A percentile compares a stretch with the other conserved stretches of the same genome.
Conservation (phyloP, 2,329 filamentous ascomycete genomes). For the Colletotrichum graminicola region DNA sequence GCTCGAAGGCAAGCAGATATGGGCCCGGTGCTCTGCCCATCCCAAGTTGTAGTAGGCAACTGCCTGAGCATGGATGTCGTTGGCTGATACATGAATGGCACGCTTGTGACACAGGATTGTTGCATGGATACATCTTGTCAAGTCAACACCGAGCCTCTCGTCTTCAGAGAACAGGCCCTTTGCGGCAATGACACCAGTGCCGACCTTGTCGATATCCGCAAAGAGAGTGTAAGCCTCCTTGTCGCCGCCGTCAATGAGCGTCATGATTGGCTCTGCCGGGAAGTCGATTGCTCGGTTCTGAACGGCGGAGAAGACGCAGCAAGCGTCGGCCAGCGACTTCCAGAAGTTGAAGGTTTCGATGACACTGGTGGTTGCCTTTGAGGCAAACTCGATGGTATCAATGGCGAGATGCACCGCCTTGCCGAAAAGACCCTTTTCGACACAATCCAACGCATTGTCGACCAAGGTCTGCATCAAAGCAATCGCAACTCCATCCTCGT, state of each 20-base stretch:
- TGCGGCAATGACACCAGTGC: conserved; percentile 59
- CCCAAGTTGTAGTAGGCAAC: conserved; percentile 98
- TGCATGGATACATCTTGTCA: conserved; percentile 74
- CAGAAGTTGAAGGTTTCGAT: conserved; percentile 90
- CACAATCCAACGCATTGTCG: conserved; percentile 80
- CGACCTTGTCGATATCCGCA: conserved; percentile 75
- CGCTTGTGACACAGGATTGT: conserved; percentile 89
- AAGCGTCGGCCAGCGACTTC: conserved; percentile 92
- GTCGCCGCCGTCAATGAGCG: conserved; percentile 68
- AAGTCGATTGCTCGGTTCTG: conserved; percentile 75
- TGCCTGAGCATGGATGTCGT: conserved; percentile 88
- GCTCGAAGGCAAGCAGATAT: conserved; percentile 70
- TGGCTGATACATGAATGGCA: conserved; percentile 78
- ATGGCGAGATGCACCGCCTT: conserved; percentile 79
- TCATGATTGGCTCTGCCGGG: conserved; percentile 68
- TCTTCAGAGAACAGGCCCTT: conserved; percentile 60
- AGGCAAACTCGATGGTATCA: conserved; percentile 77
- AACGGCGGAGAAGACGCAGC: conserved; percentile 83
- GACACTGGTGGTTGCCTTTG: conserved; percentile 69
- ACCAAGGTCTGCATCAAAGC: conserved; percentile 89
- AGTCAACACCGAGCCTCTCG: conserved; percentile 61
- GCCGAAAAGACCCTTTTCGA: conserved; percentile 89
- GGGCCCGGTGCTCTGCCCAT: conserved; percentile 90
- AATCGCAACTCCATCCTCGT: conserved; percentile 88
- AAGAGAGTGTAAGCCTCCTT: conserved; percentile 71